Evolutionary conservation across 768 basidiomycete species (phyloP).

Genomic region (Mycena metata): DNA sequence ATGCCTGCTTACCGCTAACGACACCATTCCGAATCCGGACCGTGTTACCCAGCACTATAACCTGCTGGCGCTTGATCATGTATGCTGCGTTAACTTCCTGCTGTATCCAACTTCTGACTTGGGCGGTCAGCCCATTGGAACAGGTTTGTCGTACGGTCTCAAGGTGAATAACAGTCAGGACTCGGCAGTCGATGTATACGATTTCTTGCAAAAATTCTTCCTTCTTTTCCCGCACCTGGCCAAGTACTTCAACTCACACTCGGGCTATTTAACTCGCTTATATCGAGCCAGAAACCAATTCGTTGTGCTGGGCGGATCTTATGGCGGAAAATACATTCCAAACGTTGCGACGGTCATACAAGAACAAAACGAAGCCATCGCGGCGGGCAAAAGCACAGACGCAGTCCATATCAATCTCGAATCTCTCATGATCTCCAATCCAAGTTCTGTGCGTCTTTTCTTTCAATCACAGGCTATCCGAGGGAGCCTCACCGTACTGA

Average conservation of each 20-base stretch:
- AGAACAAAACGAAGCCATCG: conserved; percentile 44
- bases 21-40: conserved; percentile 39
- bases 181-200: conserved; percentile 48
- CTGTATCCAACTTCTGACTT: not conserved
- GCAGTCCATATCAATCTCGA: conserved; percentile 45
- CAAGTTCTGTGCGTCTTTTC: conserved; percentile 10
- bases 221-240: conserved; percentile 40
- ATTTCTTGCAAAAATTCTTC: conserved; percentile 50
- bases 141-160: conserved; percentile 47
- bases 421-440: conserved; percentile 46
- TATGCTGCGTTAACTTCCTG: not conserved
- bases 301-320: conserved; percentile 45
- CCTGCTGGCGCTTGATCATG: conserved; percentile 37
- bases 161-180: conserved; percentile 43
- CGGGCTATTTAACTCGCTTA: not conserved
- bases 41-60: conserved; percentile 32
- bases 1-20: conserved; percentile 38
- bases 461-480: not conserved
- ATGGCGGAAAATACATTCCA: conserved; percentile 48
- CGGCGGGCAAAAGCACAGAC: conserved; percentile 27
- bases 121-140: conserved; percentile 42
- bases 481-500: not conserved
- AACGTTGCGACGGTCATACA: conserved; percentile 50
- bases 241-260: not conserved
- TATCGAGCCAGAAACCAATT: conserved; percentile 36